Base-by-base conservation (phyloP, 768 basidiomycete species). In the Exidia glandulosa region DNA sequence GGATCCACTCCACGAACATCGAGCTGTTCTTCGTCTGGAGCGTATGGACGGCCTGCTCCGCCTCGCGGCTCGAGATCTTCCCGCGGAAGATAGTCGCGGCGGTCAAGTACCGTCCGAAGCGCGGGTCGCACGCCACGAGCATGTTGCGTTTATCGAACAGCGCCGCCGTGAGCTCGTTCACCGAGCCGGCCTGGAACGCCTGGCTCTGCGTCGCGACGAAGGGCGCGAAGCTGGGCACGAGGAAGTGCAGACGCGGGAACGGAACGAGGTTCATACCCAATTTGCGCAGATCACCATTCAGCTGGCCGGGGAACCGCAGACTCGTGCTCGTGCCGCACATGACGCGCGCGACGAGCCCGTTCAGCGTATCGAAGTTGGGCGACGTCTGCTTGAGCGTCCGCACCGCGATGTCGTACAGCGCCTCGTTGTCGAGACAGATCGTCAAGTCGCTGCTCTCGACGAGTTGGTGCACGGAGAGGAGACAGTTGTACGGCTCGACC, bases 191-290 rank as follows among this genome's bases (percentile, higher is more conserved):
- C 63, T 86, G 78, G 73, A 81, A 94, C 2, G 80, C 73, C 55
- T 75, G 76, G 0, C 84, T 77, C 59, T 82, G 82, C 2, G 82
- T 77, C 64, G 91, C 82, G 63, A 81, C 84, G 65, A 98, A 84
- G 0, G 96, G 96, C 0, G 92, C 93, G 70, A 93, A 96, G 64
- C 91, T 94, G 56, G 92, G 91, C 77, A 92, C 89, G 66, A 99
- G 81, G 82, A 97, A 99, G 71, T 99, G 95, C 57, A 98, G 81
- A 86, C 95, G 71, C 45, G 77, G 77, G 74, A 79, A 79, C 63
- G 77, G 77, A 57, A 79, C 64, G 65, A 77, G 70, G 71, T 78
- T 78, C 63, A 76, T 73, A 19, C 69, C 75, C 33, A 78, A 64
- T 60, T 72, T 72, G 36, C 71, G 64, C 32, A 72, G 64, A 56